Evolutionary conservation across 768 basidiomycete genomes (phyloP).

Genomic region (Mycena capillaripes): DNA sequence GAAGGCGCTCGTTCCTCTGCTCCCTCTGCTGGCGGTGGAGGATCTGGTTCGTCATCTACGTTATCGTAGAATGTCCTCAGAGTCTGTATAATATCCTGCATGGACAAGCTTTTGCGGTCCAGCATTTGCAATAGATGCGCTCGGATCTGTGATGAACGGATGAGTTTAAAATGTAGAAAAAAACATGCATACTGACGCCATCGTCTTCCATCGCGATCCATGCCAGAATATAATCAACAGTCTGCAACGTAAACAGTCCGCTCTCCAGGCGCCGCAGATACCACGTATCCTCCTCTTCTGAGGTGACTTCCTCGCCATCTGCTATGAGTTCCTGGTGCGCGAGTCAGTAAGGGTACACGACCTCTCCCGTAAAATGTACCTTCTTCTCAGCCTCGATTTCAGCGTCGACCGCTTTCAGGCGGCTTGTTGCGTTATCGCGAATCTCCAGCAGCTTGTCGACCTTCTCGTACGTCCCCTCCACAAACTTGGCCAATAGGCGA

Average conservation of each 20-base stretch:
- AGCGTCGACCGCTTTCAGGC: slow-evolving; percentile 72
- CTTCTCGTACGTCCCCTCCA: slow-evolving; percentile 94
- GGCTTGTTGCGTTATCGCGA: slow-evolving; percentile 74
- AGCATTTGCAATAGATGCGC: slow-evolving; percentile 84
- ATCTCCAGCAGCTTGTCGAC: slow-evolving; percentile 93
- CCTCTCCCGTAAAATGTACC: slow-evolving; percentile 50
- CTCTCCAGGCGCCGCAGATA: slow-evolving; percentile 91
- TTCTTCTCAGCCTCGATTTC: slow-evolving; percentile 81
- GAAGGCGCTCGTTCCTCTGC: slow-evolving; percentile 58
- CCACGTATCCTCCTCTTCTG: slow-evolving; percentile 80
- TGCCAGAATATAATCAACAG: slow-evolving; percentile 92
- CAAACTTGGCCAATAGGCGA: slow-evolving; percentile 92
- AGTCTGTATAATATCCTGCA: slow-evolving; percentile 79
- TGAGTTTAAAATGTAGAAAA: neutral
- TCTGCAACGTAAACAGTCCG: slow-evolving; percentile 91
- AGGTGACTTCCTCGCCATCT: slow-evolving; percentile 68
- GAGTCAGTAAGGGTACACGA: neutral
- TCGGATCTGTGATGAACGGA: slow-evolving; percentile 69
- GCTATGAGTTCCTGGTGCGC: slow-evolving; percentile 62
- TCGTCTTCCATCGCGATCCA: slow-evolving; percentile 99
- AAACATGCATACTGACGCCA: slow-evolving; percentile 72
- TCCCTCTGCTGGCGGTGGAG: slow-evolving; percentile 39
- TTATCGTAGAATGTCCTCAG: slow-evolving; percentile 82
- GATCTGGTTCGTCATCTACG: slow-evolving; percentile 67
- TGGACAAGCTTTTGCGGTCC: slow-evolving; percentile 75